Evolutionary conservation across 1,284 basidiomycete genomes (phyloP).

Genomic region (Cutaneotrichosporon dermatis): DNA sequence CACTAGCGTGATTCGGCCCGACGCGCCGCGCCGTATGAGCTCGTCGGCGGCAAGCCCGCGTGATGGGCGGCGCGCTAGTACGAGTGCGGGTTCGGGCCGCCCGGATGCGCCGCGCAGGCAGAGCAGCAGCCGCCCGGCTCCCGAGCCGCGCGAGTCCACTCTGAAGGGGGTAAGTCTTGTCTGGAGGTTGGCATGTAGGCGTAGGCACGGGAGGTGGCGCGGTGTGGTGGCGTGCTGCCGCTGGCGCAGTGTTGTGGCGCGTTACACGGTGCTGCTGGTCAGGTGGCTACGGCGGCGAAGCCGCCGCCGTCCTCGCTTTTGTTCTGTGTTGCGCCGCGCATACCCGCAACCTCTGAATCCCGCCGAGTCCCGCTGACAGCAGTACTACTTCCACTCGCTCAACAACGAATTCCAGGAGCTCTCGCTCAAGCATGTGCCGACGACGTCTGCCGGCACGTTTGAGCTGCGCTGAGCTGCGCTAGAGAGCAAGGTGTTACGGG

Average conservation of each 20-base stretch:
- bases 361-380: slow-evolving; percentile 54
- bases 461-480: slow-evolving; percentile 44
- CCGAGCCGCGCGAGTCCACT: slow-evolving; percentile 30
- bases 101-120: slow-evolving; percentile 21
- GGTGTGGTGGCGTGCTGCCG: too few relatives aligned
- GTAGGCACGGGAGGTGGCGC: too few relatives aligned
- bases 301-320: too few relatives aligned
- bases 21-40: slow-evolving; percentile 21
- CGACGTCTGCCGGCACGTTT: slow-evolving; percentile 37
- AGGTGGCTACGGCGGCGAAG: too few relatives aligned
- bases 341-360: too few relatives aligned
- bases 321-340: too few relatives aligned
- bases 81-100: neutral
- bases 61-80: too few relatives aligned
- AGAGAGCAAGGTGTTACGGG: too few relatives aligned
- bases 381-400: slow-evolving; percentile 78
- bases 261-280: too few relatives aligned
- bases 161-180: slow-evolving; percentile 37
- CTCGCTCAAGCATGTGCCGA: slow-evolving; percentile 48
- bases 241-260: too few relatives aligned
- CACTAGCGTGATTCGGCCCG: slow-evolving; percentile 13
- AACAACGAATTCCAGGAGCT: slow-evolving; percentile 52
- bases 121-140: slow-evolving; percentile 21
- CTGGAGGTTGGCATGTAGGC: too few relatives aligned
- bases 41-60: neutral